A percentile compares a stretch with the other conserved stretches of the same genome.
These are phyloP conservation scores for Monarda citriodora DNA, from an alignment of 305 asterid genomes.

Conservation along the genomic window DNA sequence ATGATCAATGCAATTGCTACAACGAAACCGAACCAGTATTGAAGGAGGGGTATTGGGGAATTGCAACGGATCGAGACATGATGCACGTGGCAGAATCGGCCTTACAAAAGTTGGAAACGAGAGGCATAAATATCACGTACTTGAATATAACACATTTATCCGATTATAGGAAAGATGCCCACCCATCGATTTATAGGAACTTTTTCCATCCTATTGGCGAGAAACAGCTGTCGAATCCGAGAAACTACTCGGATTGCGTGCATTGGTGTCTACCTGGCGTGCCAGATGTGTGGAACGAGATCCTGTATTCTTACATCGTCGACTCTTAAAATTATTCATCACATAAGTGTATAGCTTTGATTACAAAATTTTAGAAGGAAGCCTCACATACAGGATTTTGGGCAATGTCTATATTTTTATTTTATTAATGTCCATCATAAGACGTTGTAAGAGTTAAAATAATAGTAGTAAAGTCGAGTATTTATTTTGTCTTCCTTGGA, in stretches of 20 bases:
- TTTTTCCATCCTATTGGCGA: conserved; percentile 26
- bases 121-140: conserved; percentile 45
- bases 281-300: background rate
- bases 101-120: conserved; percentile 20
- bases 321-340: background rate
- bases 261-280: conserved; percentile 50
- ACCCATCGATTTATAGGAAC: conserved; percentile 46
- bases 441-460: no score
- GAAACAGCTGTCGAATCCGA: conserved; percentile 36
- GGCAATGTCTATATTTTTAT: no score
- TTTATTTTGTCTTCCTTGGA: no score
- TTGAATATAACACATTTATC: conserved; percentile 22
- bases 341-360: no score
- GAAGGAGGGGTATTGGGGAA: no score
- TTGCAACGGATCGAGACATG: no score
- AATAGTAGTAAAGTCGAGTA: no score
- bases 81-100: conserved; percentile 16
- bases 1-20: no score
- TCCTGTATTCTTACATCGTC: conserved; percentile 36
- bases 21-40: no score
- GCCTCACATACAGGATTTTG: no score
- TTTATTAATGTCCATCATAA: no score
- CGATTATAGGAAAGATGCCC: conserved; percentile 59
- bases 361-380: no score
- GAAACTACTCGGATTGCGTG: conserved; percentile 47